phyloP scores from a whole-genome alignment of 257 asterid genomes.

The Rauvolfia tetraphylla region DNA sequence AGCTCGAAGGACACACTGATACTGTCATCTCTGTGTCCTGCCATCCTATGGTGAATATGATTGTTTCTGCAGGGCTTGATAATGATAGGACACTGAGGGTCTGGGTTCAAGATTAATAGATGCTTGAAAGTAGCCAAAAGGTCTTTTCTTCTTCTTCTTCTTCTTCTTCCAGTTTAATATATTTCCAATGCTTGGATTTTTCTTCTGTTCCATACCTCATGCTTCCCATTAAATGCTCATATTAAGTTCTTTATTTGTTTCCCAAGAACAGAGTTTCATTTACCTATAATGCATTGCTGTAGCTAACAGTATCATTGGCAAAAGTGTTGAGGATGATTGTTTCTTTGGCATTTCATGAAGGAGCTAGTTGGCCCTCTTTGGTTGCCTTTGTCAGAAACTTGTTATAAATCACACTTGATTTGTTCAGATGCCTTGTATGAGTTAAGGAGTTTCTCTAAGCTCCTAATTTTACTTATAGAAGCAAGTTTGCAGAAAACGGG shows the following conservation, averaged over 20 bases:
- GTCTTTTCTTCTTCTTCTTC: constrained; percentile 13
- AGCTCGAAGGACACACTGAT: constrained; percentile 86
- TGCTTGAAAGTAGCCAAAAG: constrained; percentile 8
- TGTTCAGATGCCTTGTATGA: too few species aligned
- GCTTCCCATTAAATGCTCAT: neutral
- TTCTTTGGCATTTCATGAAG: too few species aligned
- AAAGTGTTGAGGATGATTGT: too few species aligned
- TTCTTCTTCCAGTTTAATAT: neutral
- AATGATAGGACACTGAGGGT: constrained; percentile 70
- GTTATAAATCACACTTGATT: too few species aligned
- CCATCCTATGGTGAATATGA: constrained; percentile 66
- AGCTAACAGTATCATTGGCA: too few species aligned
- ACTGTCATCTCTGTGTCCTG: constrained; percentile 68
- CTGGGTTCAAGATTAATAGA: constrained; percentile 66
- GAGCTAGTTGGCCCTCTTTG: too few species aligned
- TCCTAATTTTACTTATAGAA: neutral
- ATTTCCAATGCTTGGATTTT: neutral
- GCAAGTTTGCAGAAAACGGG: neutral
- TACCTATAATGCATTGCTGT: neutral
- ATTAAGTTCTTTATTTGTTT: neutral
- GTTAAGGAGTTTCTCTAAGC: neutral
- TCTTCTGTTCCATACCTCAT: neutral
- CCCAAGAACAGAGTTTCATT: neutral
- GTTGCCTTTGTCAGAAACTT: too few species aligned
- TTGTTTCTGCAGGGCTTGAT: constrained; percentile 78